Conservation (phyloP, 208 protist species). For the Novymonas esmeraldas region DNA sequence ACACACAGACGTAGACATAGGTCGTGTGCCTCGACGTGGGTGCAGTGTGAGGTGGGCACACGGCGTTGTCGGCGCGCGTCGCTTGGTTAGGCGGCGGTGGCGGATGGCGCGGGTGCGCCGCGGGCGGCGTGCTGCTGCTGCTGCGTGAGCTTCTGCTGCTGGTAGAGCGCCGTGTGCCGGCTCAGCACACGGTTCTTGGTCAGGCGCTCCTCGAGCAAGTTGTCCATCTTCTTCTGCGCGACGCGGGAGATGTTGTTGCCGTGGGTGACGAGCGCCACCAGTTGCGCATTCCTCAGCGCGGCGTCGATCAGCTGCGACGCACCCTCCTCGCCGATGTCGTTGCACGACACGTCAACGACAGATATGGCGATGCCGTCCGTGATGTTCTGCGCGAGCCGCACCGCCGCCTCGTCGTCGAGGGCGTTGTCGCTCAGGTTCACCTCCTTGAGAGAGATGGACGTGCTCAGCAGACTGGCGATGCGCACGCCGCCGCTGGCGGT, state of each 20-base stretch:
- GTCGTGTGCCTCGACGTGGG: no score
- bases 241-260: conserved; percentile 85
- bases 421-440: conserved; percentile 85
- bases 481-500: conserved; percentile 65
- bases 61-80: neutral
- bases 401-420: conserved; percentile 81
- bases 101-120: neutral
- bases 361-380: conserved; percentile 65
- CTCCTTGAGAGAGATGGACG: conserved; percentile 62
- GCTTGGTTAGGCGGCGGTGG: neutral
- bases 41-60: no score
- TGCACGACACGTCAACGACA: conserved; percentile 68
- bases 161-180: conserved; percentile 18
- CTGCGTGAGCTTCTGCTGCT: conserved; percentile 36
- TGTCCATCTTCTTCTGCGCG: conserved; percentile 84
- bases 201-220: conserved; percentile 74
- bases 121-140: conserved; percentile 23
- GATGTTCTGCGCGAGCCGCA: conserved; percentile 66
- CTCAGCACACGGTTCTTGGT: conserved; percentile 57
- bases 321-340: conserved; percentile 72
- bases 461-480: conserved; percentile 67
- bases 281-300: conserved; percentile 61
- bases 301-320: conserved; percentile 79
- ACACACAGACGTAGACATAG: no score
- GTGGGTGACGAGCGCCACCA: conserved; percentile 67